A percentile compares a stretch with the other conserved stretches of the same genome.
Conservation (phyloP, 1,139 yeast species). For the Hemisphaericaspora xylofermentans region DNA sequence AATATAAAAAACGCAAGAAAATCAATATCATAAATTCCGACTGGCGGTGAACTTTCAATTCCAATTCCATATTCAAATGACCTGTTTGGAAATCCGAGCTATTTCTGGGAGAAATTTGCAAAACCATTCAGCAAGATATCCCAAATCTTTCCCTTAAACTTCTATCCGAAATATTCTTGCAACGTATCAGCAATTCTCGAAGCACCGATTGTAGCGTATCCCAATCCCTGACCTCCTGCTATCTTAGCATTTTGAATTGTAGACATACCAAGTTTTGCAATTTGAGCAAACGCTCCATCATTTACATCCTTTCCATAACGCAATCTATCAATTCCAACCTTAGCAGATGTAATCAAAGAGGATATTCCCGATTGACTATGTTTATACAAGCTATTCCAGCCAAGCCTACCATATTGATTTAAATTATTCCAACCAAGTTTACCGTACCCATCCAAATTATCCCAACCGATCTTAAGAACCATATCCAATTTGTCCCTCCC, state of each 20-base stretch:
- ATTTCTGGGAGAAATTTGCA: neutral
- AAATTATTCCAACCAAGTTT: neutral
- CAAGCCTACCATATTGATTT: constrained; percentile 3
- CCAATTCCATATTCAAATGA: too few relatives aligned
- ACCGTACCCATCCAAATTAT: neutral
- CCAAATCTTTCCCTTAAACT: too few relatives aligned
- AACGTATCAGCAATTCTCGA: neutral
- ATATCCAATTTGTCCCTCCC: neutral
- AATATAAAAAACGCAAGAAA: neutral
- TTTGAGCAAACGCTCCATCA: too few relatives aligned
- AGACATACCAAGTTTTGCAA: neutral
- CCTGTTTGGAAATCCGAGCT: too few relatives aligned
- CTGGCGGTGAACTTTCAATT: too few relatives aligned
- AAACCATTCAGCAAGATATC: too few relatives aligned
- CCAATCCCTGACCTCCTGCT: neutral
- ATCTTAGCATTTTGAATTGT: neutral
- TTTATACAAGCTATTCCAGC: neutral
- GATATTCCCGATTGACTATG: constrained; percentile 3
- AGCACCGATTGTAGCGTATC: neutral
- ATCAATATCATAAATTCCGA: too few relatives aligned
- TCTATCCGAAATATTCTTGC: neutral
- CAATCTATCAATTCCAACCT: too few relatives aligned
- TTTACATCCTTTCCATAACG: neutral
- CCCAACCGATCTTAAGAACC: neutral
- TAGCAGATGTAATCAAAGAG: constrained; percentile 1